These are phyloP conservation scores for Trichoderma gracile DNA, from an alignment of 2,329 filamentous ascomycete species.

Conservation along the genomic window DNA sequence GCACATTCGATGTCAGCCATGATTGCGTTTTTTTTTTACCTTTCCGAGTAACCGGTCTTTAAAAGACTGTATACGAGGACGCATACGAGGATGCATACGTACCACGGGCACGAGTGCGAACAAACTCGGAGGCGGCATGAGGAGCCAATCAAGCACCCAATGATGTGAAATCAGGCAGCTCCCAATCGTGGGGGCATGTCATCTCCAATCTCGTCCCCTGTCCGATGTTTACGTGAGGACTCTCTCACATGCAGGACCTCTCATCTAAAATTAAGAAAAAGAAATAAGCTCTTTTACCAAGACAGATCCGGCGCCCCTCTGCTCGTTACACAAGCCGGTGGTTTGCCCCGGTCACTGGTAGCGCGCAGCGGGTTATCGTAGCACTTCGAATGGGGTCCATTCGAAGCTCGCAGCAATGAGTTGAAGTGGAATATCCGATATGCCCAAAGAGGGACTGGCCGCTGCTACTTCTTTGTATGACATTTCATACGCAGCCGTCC, in stretches of 20 bases:
- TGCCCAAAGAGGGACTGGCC: conserved; percentile 2
- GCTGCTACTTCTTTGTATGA: not conserved
- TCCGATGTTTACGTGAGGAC: too few species aligned
- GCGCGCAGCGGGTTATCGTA: not conserved
- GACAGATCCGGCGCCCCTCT: conserved; percentile 4
- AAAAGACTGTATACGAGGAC: not conserved
- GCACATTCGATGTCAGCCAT: not conserved
- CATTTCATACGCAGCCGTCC: not conserved
- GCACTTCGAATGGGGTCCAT: not conserved
- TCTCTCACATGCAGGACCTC: too few species aligned
- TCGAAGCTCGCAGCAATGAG: not conserved
- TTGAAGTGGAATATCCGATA: not conserved
- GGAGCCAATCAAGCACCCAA: too few species aligned
- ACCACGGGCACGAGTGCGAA: too few species aligned
- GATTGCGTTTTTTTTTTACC: not conserved
- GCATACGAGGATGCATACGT: not conserved
- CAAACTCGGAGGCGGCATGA: too few species aligned
- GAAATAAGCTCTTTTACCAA: conserved; percentile 16
- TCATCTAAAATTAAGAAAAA: conserved; percentile 9
- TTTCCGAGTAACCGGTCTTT: not conserved
- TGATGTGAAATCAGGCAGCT: too few species aligned
- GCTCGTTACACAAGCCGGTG: not conserved
- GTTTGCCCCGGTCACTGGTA: not conserved
- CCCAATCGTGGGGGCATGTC: too few species aligned
- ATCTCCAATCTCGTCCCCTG: not conserved